Evolutionary conservation across 2,329 filamentous ascomycete genomes (phyloP).

Genomic region (Neodidymelliopsis sp.): DNA sequence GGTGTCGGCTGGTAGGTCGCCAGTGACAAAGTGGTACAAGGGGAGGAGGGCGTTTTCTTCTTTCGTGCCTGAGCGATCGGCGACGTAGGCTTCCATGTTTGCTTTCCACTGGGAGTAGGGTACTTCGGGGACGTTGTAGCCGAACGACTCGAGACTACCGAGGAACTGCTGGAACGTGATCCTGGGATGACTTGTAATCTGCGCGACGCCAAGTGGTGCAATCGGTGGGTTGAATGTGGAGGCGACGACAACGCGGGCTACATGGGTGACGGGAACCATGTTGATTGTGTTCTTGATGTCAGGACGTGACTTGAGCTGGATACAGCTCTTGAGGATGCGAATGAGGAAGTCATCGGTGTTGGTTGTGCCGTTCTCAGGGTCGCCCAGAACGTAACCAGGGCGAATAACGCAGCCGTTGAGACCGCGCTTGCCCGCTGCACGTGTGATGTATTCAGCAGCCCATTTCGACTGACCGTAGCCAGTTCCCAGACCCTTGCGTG

Average conservation of each 20-base stretch:
- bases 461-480: constrained; percentile 95
- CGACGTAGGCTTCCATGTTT: constrained; percentile 73
- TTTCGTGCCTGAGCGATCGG: constrained; percentile 60
- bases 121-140: constrained; percentile 72
- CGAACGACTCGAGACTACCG: constrained; percentile 73
- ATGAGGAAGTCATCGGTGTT: constrained; percentile 90
- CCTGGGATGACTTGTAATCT: constrained; percentile 81
- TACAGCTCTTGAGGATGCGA: constrained; percentile 83
- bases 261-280: constrained; percentile 84
- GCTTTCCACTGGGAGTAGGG: constrained; percentile 74
- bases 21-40: constrained; percentile 75
- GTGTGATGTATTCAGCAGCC: constrained; percentile 75
- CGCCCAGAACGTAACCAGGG: constrained; percentile 84
- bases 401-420: constrained; percentile 78
- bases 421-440: constrained; percentile 79
- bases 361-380: constrained; percentile 72
- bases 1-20: constrained; percentile 73
- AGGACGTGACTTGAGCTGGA: constrained; percentile 78
- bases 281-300: constrained; percentile 88
- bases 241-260: constrained; percentile 80
- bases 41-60: constrained; percentile 75
- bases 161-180: constrained; percentile 81
- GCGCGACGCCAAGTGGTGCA: constrained; percentile 68
- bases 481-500: constrained; percentile 76
- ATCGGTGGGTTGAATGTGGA: constrained; percentile 69